Conservation (phyloP, 192 early-diverging fungal genomes). For the Coemansia sp. region DNA sequence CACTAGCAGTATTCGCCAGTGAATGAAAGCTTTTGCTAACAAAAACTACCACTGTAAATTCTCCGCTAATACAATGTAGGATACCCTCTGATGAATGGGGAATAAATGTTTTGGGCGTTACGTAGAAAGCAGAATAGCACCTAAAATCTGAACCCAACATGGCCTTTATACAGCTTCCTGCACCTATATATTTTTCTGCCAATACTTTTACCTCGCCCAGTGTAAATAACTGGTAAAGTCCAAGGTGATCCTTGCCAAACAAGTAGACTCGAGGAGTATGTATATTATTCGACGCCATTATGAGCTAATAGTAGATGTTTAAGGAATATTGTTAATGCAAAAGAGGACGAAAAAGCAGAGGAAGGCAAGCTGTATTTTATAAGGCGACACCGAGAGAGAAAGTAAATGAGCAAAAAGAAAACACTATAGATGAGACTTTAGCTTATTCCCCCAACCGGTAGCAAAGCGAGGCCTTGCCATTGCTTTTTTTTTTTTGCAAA, state of each 20-base stretch:
- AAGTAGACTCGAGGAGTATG: not conserved
- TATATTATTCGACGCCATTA: not conserved
- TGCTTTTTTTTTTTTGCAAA: too few species aligned
- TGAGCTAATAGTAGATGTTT: too few species aligned
- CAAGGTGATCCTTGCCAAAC: not conserved
- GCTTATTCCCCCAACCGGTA: too few species aligned
- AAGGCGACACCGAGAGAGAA: too few species aligned
- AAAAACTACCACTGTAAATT: not conserved
- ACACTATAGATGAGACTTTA: too few species aligned
- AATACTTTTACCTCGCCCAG: not conserved
- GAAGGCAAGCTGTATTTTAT: too few species aligned
- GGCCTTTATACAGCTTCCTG: not conserved
- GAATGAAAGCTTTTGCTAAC: not conserved
- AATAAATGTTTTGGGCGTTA: not conserved
- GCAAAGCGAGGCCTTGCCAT: too few species aligned
- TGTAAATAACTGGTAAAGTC: not conserved
- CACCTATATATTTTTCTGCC: not conserved
- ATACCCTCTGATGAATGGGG: not conserved
- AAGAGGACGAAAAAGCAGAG: too few species aligned
- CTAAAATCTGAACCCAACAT: not conserved
- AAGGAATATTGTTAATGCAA: not conserved
- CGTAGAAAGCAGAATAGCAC: not conserved
- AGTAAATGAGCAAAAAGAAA: too few species aligned
- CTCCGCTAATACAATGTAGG: not conserved
- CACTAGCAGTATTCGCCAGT: not conserved